These are phyloP conservation scores for Bipolaris sorokiniana DNA, from an alignment of 2,329 filamentous ascomycete genomes.

Conservation along the genomic window DNA sequence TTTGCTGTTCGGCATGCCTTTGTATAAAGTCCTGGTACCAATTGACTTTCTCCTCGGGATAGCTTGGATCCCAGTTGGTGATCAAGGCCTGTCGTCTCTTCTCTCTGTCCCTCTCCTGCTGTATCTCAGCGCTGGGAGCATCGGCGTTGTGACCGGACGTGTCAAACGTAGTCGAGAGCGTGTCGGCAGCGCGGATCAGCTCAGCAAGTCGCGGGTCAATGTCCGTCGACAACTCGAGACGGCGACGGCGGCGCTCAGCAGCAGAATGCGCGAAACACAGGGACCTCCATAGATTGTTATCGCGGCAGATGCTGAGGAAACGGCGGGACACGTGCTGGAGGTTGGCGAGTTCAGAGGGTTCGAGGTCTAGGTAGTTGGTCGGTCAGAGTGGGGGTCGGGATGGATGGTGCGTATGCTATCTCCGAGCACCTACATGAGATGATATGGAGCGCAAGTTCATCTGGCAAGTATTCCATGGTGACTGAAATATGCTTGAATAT, in stretches of 20 bases:
- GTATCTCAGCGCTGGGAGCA: constrained; percentile 41
- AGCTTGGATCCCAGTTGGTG: constrained; percentile 84
- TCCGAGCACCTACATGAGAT: constrained; percentile 47
- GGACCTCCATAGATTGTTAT: constrained; percentile 77
- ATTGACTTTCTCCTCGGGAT: constrained; percentile 71
- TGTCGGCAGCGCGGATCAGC: constrained; percentile 52
- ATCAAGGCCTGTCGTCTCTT: constrained; percentile 63
- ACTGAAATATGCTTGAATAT: not conserved
- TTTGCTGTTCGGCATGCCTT: constrained; percentile 72
- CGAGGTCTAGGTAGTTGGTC: constrained; percentile 59
- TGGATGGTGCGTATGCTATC: not conserved
- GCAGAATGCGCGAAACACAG: constrained; percentile 74
- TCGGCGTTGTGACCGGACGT: constrained; percentile 31
- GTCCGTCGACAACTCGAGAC: constrained; percentile 34
- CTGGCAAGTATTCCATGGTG: constrained; percentile 38
- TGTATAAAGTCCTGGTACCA: constrained; percentile 94
- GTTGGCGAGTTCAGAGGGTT: constrained; percentile 67
- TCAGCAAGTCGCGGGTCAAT: constrained; percentile 54
- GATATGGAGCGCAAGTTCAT: constrained; percentile 54
- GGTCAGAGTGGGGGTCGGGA: constrained; percentile 20
- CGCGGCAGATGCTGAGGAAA: constrained; percentile 71
- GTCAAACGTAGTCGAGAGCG: constrained; percentile 33
- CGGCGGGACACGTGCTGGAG: constrained; percentile 73
- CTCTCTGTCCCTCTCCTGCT: constrained; percentile 38
- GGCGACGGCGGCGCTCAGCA: constrained; percentile 66